Conservation (phyloP, 208 protist species). For the Novymonas esmeraldas region DNA sequence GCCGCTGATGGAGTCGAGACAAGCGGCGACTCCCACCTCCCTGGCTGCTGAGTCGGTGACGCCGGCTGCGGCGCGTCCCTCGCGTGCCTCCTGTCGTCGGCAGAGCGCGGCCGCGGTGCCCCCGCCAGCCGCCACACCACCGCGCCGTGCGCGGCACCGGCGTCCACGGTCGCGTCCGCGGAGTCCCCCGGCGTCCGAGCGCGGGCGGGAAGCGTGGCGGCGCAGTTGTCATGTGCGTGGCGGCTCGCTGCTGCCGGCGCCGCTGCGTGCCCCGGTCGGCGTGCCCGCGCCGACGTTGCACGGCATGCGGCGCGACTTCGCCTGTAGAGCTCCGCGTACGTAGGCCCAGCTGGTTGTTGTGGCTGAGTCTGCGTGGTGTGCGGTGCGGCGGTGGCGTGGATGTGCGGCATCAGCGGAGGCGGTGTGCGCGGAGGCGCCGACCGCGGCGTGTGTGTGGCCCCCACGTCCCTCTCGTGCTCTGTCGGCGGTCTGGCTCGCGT, state of each 20-base stretch:
- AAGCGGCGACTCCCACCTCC: not conserved
- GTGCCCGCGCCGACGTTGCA: not conserved
- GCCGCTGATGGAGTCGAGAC: not conserved
- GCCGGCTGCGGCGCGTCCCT: not conserved
- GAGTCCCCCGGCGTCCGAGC: too few relatives aligned
- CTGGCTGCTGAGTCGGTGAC: not conserved
- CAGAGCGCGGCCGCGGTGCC: conserved; percentile 5
- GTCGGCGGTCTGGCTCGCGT: too few relatives aligned
- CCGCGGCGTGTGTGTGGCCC: too few relatives aligned
- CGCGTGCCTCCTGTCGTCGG: not conserved
- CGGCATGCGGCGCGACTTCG: not conserved
- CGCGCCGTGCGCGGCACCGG: not conserved
- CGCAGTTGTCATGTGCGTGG: too few relatives aligned
- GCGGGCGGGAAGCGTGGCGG: too few relatives aligned
- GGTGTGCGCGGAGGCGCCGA: not conserved
- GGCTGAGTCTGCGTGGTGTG: not conserved
- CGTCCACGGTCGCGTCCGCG: too few relatives aligned
- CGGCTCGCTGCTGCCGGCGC: not conserved
- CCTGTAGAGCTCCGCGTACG: conserved; percentile 18
- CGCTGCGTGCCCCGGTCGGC: not conserved
- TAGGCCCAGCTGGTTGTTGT: conserved; percentile 7
- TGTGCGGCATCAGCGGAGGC: conserved; percentile 2
- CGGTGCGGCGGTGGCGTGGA: not conserved
- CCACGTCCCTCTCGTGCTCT: too few relatives aligned
- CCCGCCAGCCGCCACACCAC: conserved; percentile 25